Evolutionary conservation across 805 yeast genomes (phyloP).

Genomic region (Lipomyces lipofer): DNA sequence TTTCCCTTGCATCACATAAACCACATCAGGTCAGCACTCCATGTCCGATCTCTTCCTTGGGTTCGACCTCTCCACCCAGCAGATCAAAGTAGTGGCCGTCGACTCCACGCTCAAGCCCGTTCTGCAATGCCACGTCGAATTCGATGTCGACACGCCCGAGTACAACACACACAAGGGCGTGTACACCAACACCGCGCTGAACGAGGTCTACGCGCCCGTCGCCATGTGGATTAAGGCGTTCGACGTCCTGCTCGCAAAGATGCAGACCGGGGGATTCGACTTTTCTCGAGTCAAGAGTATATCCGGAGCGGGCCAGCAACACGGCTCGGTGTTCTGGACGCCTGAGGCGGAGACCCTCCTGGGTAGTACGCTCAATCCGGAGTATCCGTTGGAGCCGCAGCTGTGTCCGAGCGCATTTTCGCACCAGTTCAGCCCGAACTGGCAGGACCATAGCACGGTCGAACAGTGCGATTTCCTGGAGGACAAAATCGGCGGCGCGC

Average conservation of each 20-base stretch:
- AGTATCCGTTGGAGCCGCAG: constrained; percentile 46
- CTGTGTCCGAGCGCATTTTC: constrained; percentile 57
- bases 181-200: constrained; percentile 50
- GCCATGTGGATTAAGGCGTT: constrained; percentile 88
- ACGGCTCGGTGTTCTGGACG: constrained; percentile 86
- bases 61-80: constrained; percentile 88
- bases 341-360: constrained; percentile 48
- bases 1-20: too few relatives aligned
- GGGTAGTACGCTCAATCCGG: constrained; percentile 40
- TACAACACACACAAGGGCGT: constrained; percentile 80
- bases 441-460: constrained; percentile 93
- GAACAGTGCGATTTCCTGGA: constrained; percentile 66
- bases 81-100: constrained; percentile 72
- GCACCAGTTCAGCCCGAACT: constrained; percentile 72
- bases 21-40: too few relatives aligned
- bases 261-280: constrained; percentile 52
- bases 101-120: constrained; percentile 54
- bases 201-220: constrained; percentile 76
- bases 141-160: constrained; percentile 61
- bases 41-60: constrained; percentile 61
- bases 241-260: constrained; percentile 57
- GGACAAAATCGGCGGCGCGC: constrained; percentile 58
- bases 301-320: constrained; percentile 89
- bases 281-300: constrained; percentile 62
- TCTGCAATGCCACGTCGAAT: constrained; percentile 64